Evolutionary conservation across 768 basidiomycete species (phyloP).

Genomic region (Mycena chlorophos): DNA sequence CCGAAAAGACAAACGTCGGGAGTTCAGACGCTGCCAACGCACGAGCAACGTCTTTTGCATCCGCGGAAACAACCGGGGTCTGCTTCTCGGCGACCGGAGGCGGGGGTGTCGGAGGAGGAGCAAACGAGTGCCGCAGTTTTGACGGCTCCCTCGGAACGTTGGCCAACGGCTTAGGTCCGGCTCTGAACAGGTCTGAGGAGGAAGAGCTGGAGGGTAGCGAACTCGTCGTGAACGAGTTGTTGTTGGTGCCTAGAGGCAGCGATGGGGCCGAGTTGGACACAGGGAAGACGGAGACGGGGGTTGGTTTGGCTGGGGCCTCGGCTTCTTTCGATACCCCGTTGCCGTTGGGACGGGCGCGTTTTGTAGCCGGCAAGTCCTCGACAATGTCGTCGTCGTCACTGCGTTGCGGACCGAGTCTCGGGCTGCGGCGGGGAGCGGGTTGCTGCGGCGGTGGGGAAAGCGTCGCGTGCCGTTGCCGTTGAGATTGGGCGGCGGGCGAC

Average conservation of each 20-base stretch:
- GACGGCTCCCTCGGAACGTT: conserved; percentile 73
- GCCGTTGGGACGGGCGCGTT: conserved; percentile 7
- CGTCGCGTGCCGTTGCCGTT: conserved; percentile 30
- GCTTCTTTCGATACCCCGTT: conserved; percentile 1
- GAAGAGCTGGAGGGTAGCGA: conserved; percentile 8
- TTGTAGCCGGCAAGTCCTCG: conserved; percentile 30
- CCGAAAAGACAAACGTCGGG: conserved; percentile 38
- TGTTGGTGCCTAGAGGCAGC: background rate
- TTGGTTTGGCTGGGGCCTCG: background rate
- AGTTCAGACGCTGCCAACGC: conserved; percentile 31
- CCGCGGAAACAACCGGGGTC: conserved; percentile 14
- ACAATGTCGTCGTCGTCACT: conserved; percentile 31
- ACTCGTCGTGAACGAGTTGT: background rate
- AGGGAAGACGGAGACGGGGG: conserved; percentile 5
- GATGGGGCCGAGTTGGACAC: conserved; percentile 7
- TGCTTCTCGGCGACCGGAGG: conserved; percentile 17
- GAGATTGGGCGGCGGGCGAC: conserved; percentile 65
- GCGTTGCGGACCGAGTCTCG: conserved; percentile 34
- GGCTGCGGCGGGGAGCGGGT: conserved; percentile 15
- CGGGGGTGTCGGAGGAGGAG: conserved; percentile 30
- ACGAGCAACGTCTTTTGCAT: conserved; percentile 35
- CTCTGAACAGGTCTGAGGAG: conserved; percentile 21
- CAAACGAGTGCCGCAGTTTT: conserved; percentile 59
- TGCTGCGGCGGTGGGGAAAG: conserved; percentile 15
- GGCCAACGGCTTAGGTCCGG: conserved; percentile 25